Conservation (phyloP, 768 basidiomycete genomes). For the Hygrophorus pudorinus region DNA sequence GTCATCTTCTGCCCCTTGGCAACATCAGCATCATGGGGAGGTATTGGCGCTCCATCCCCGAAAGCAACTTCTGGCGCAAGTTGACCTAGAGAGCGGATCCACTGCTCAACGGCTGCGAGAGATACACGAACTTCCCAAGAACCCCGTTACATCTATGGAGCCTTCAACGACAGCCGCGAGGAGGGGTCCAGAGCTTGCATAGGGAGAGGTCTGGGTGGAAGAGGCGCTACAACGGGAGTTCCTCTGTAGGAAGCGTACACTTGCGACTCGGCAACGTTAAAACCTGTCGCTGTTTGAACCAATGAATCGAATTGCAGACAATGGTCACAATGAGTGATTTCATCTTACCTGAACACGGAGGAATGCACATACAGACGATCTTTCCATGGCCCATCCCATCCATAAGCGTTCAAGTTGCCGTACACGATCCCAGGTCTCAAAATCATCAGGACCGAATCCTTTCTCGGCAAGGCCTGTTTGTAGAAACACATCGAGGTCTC, state of each 20-base stretch:
- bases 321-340: conserved; percentile 2
- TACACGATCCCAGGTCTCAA: conserved; percentile 42
- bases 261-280: conserved; percentile 47
- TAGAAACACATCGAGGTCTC: conserved; percentile 60
- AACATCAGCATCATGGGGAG: conserved; percentile 16
- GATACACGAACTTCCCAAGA: conserved; percentile 54
- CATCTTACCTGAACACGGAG: not conserved
- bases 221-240: conserved; percentile 2
- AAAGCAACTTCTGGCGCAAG: conserved; percentile 32
- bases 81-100: conserved; percentile 46
- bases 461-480: conserved; percentile 39
- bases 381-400: conserved; percentile 48
- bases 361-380: conserved; percentile 29
- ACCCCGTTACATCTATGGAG: conserved; percentile 21
- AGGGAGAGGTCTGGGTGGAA: conserved; percentile 30
- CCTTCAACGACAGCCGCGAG: conserved; percentile 23
- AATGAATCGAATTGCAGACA: conserved; percentile 47
- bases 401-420: conserved; percentile 46
- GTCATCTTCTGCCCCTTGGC: conserved; percentile 21
- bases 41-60: conserved; percentile 28
- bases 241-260: conserved; percentile 21
- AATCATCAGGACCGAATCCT: conserved; percentile 36
- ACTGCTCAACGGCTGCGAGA: conserved; percentile 44
- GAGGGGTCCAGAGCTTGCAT: conserved; percentile 50
- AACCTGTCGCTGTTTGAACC: conserved; percentile 52